These are phyloP conservation scores for Kockovaella imperatae DNA, from an alignment of 768 basidiomycete species.

Conservation along the genomic window DNA sequence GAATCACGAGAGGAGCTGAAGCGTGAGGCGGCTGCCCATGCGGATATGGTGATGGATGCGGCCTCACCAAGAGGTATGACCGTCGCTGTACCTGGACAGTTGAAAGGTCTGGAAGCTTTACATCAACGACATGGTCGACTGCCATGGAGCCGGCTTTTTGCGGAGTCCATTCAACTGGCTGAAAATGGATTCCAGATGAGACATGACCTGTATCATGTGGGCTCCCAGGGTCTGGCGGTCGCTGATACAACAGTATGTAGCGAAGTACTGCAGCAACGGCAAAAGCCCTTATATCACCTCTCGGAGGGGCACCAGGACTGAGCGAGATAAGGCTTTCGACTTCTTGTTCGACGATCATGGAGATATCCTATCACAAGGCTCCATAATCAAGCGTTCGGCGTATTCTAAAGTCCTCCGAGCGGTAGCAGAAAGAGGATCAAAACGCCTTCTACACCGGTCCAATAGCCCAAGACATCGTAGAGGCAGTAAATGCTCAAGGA, in stretches of 20 bases:
- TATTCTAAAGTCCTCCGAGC: too few relatives aligned
- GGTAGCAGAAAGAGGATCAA: constrained; percentile 67
- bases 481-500: constrained; percentile 60
- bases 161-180: constrained; percentile 65
- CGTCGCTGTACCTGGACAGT: constrained; percentile 79
- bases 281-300: too few relatives aligned
- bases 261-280: neutral
- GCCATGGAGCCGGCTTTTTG: constrained; percentile 65
- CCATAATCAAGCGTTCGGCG: too few relatives aligned
- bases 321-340: too few relatives aligned
- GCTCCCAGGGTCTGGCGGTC: neutral
- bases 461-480: constrained; percentile 69
- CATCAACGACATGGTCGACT: constrained; percentile 68
- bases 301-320: too few relatives aligned
- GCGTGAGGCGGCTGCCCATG: neutral
- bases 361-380: too few relatives aligned
- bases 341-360: too few relatives aligned
- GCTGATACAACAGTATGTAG: neutral
- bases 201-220: constrained; percentile 23
- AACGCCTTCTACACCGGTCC: constrained; percentile 75
- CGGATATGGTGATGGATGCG: constrained; percentile 14
- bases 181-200: constrained; percentile 53
- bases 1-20: neutral
- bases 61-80: constrained; percentile 62
- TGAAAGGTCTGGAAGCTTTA: constrained; percentile 75